These are phyloP conservation scores for Cystofilobasidium bisporidii DNA, from an alignment of 768 basidiomycete species.

Conservation along the genomic window DNA sequence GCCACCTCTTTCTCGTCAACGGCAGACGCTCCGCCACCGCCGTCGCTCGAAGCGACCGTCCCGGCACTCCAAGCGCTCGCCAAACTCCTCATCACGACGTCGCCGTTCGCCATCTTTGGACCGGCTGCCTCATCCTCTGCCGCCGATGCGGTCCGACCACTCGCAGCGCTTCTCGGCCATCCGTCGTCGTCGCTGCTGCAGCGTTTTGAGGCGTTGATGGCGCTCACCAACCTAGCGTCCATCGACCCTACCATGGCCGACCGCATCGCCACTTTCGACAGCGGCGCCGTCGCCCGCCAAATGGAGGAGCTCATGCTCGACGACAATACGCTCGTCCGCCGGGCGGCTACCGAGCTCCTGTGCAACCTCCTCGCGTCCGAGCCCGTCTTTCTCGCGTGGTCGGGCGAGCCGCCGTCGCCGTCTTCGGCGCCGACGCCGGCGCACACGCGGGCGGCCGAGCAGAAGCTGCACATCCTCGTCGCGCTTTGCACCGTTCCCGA, in stretches of 20 bases:
- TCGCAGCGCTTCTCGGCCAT: conserved; percentile 63
- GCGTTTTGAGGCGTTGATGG: conserved; percentile 89
- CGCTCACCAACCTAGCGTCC: conserved; percentile 86
- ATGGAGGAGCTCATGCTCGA: conserved; percentile 45
- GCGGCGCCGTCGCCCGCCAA: conserved; percentile 43
- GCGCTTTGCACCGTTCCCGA: conserved; percentile 84
- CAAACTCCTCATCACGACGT: conserved; percentile 83
- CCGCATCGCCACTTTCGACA: conserved; percentile 50
- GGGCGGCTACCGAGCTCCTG: conserved; percentile 80
- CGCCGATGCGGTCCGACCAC: conserved; percentile 70
- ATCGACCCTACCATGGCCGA: conserved; percentile 56
- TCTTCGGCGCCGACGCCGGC: conserved; percentile 35
- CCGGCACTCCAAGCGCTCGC: conserved; percentile 74
- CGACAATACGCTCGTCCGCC: conserved; percentile 67
- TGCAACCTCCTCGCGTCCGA: conserved; percentile 84
- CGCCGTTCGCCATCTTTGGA: conserved; percentile 83
- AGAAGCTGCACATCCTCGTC: conserved; percentile 62
- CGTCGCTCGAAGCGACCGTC: conserved; percentile 22
- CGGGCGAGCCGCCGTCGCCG: conserved; percentile 29
- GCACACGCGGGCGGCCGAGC: conserved; percentile 33
- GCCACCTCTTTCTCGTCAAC: neutral
- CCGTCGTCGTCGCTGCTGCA: conserved; percentile 63
- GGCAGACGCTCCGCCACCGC: conserved; percentile 7
- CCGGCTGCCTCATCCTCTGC: conserved; percentile 59
- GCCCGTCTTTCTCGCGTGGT: conserved; percentile 63